These are phyloP conservation scores for Galeopsis tetrahit DNA, from an alignment of 257 asterid species.

Conservation along the genomic window DNA sequence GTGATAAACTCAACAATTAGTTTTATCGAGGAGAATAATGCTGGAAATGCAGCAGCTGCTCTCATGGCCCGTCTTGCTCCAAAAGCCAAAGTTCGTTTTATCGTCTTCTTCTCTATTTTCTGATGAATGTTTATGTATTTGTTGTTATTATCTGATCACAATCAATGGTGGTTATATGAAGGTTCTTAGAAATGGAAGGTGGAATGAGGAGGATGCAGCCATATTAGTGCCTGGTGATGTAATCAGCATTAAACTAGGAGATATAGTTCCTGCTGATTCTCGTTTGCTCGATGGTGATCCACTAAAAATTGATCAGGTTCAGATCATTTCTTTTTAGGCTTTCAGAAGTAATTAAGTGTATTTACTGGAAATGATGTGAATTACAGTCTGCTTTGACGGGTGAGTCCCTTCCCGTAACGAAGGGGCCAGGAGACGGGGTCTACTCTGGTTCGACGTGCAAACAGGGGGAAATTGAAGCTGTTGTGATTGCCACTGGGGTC, in stretches of 20 bases:
- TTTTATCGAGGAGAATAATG: constrained; percentile 96
- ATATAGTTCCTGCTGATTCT: constrained; percentile 94
- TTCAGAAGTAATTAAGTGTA: constrained; percentile 1
- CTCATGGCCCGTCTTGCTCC: constrained; percentile 99
- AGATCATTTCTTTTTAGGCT: constrained; percentile 27
- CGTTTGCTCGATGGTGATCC: constrained; percentile 97
- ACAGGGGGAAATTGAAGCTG: constrained; percentile 92
- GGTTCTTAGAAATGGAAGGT: constrained; percentile 96
- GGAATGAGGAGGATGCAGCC: constrained; percentile 89
- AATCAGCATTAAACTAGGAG: constrained; percentile 89
- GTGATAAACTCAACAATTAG: constrained; percentile 92
- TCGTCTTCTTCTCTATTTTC: background rate
- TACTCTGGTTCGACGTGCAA: constrained; percentile 99
- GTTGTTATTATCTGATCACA: constrained; percentile 3
- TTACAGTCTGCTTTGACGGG: constrained; percentile 97
- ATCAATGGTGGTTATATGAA: constrained; percentile 41
- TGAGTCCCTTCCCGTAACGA: constrained; percentile 95
- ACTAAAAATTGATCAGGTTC: constrained; percentile 89
- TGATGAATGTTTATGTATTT: constrained; percentile 15
- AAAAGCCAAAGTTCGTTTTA: constrained; percentile 68
- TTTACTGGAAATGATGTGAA: constrained; percentile 20
- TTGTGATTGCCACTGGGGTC: constrained; percentile 94
- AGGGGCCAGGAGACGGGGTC: constrained; percentile 95
- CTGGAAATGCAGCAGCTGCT: constrained; percentile 99
- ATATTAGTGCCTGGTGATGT: constrained; percentile 91